phyloP scores from a whole-genome alignment of 1,284 basidiomycete genomes.

The Heterobasidion parviporum region DNA sequence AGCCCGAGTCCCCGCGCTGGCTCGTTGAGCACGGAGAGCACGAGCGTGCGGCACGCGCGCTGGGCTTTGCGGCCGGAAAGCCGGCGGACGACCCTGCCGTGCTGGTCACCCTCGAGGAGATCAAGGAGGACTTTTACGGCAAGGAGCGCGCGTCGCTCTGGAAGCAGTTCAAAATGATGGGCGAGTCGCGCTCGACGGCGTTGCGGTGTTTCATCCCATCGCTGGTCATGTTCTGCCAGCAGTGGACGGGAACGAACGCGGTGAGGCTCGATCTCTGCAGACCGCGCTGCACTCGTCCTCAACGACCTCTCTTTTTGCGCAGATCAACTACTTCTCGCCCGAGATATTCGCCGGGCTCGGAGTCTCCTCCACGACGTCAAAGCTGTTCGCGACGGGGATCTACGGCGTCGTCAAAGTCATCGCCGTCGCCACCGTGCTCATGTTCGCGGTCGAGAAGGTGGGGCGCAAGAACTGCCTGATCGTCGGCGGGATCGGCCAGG shows the following conservation, averaged over 20 bases:
- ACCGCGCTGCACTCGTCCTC: background rate
- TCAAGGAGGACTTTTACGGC: conserved; percentile 40
- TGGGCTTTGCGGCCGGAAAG: conserved; percentile 37
- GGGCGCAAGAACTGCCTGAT: conserved; percentile 40
- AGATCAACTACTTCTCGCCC: conserved; percentile 45
- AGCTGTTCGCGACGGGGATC: conserved; percentile 52
- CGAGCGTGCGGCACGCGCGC: conserved; percentile 39
- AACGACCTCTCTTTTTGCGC: background rate
- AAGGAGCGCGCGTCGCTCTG: conserved; percentile 27
- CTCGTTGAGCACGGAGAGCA: conserved; percentile 43
- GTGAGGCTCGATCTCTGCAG: background rate
- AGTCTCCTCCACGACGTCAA: conserved; percentile 39
- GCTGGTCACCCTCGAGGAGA: conserved; percentile 38
- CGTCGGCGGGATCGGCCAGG: conserved; percentile 36
- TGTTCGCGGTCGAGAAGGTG: conserved; percentile 34
- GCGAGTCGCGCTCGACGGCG: conserved; percentile 32
- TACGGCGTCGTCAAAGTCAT: conserved; percentile 55
- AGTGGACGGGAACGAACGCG: conserved; percentile 52
- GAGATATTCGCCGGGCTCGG: conserved; percentile 46
- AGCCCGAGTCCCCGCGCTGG: conserved; percentile 57
- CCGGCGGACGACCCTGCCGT: conserved; percentile 32
- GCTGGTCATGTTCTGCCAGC: conserved; percentile 47
- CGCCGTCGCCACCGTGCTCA: conserved; percentile 28
- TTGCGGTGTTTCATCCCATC: conserved; percentile 44
- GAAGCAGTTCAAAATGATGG: conserved; percentile 35